Conservation (phyloP, 2,329 filamentous ascomycete genomes). For the Trichoderma koningiopsis region DNA sequence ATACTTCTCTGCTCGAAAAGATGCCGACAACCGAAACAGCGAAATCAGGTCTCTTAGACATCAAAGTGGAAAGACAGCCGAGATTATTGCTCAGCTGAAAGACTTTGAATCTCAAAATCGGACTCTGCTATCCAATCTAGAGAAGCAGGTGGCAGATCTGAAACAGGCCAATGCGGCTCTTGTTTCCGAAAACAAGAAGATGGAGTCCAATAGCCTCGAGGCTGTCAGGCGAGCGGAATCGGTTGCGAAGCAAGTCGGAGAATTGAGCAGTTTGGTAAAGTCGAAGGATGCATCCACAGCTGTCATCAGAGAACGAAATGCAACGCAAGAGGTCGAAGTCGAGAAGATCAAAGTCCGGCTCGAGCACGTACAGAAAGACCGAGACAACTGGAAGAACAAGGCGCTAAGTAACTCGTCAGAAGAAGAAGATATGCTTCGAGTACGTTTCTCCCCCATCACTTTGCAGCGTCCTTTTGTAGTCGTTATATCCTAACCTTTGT, state of each 20-base stretch:
- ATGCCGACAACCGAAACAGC: conserved; percentile 79
- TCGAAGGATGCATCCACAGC: conserved; percentile 68
- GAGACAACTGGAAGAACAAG: conserved; percentile 84
- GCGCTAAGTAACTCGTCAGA: conserved; percentile 77
- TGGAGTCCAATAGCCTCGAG: conserved; percentile 73
- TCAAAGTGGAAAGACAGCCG: conserved; percentile 87
- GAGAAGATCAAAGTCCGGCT: conserved; percentile 79
- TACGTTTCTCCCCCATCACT: conserved; percentile 54
- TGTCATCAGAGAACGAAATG: conserved; percentile 57
- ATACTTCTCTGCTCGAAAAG: conserved; percentile 94
- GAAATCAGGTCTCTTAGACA: conserved; percentile 78
- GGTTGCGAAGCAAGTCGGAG: conserved; percentile 72
- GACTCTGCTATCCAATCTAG: conserved; percentile 76
- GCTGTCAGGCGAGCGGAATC: conserved; percentile 69
- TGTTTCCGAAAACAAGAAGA: conserved; percentile 70
- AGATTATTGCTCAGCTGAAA: conserved; percentile 92
- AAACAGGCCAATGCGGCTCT: conserved; percentile 76
- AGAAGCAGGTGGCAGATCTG: conserved; percentile 86
- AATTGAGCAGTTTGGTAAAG: conserved; percentile 73
- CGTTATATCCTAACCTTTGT: conserved; percentile 31
- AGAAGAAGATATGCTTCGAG: conserved; percentile 82
- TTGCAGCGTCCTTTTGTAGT: background rate
- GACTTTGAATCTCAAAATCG: conserved; percentile 80
- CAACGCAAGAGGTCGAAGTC: conserved; percentile 70
- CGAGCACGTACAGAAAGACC: conserved; percentile 76